Evolutionary conservation across 805 yeast genomes (phyloP).

Genomic region (Suhomyces sp.): DNA sequence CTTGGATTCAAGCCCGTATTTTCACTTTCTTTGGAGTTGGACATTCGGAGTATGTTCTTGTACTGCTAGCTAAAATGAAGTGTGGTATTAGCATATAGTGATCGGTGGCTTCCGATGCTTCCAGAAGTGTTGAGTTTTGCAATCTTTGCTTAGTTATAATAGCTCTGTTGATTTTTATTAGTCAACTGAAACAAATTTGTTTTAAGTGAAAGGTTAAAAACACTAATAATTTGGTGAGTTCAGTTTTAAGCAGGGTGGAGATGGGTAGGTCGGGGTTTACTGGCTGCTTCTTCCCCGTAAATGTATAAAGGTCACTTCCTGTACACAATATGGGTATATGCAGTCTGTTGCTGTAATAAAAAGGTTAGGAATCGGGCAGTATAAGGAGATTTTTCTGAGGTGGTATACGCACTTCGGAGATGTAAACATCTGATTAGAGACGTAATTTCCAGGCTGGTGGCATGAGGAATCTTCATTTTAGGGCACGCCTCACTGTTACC

Average conservation of each 20-base stretch:
- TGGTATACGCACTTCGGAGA: not conserved
- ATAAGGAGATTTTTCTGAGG: not conserved
- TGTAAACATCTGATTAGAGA: not conserved
- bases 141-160: not conserved
- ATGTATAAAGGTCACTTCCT: not conserved
- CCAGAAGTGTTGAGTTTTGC: not conserved
- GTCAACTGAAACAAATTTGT: no score
- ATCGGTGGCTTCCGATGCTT: not conserved
- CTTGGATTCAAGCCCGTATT: not conserved
- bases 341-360: not conserved
- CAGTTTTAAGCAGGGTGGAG: not conserved
- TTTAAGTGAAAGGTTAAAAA: no score
- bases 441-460: not conserved
- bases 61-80: not conserved
- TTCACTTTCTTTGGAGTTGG: not conserved
- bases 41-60: not conserved
- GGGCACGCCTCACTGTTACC: not conserved
- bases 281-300: constrained; percentile 1
- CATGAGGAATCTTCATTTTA: not conserved
- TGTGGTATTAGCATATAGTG: not conserved
- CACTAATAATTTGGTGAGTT: not conserved
- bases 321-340: not conserved
- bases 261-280: not conserved
- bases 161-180: not conserved
- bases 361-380: not conserved